Conservation (phyloP, 2,329 filamentous ascomycete genomes). For the Diaporthe helianthi region DNA sequence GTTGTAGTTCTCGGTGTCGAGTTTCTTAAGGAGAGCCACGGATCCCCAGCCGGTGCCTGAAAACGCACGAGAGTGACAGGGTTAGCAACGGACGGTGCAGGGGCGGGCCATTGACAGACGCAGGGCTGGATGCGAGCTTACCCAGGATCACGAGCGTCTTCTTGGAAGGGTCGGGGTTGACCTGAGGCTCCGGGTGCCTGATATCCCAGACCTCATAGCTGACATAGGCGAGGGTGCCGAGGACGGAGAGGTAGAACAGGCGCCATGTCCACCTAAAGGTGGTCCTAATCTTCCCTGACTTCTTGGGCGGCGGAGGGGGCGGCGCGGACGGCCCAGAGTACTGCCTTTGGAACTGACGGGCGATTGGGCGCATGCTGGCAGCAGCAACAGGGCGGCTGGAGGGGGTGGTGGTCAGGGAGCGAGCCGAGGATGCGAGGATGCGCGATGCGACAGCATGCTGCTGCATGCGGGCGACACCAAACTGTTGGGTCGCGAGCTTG, state of each 20-base stretch:
- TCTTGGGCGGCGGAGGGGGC: slow-evolving; percentile 51
- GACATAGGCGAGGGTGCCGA: slow-evolving; percentile 74
- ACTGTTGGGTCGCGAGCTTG: slow-evolving; percentile 42
- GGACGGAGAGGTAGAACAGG: slow-evolving; percentile 75
- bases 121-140: slow-evolving; percentile 50
- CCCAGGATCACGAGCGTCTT: slow-evolving; percentile 97
- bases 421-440: slow-evolving; percentile 40
- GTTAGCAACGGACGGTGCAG: slow-evolving; percentile 32
- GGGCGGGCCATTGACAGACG: not conserved
- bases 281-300: slow-evolving; percentile 67
- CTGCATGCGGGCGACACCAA: slow-evolving; percentile 38
- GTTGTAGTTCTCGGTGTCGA: slow-evolving; percentile 99
- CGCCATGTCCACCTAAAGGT: slow-evolving; percentile 85
- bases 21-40: slow-evolving; percentile 95
- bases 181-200: slow-evolving; percentile 82
- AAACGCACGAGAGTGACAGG: slow-evolving; percentile 32
- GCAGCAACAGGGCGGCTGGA: slow-evolving; percentile 36
- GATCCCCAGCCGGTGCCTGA: slow-evolving; percentile 94
- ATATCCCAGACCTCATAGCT: slow-evolving; percentile 84
- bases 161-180: slow-evolving; percentile 82
- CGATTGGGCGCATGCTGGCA: slow-evolving; percentile 37
- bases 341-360: slow-evolving; percentile 41
- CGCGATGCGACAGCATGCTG: slow-evolving; percentile 38
- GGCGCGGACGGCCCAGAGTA: slow-evolving; percentile 45
- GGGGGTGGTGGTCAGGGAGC: slow-evolving; percentile 32